Evolutionary conservation across 306 rosid species (phyloP), one percentile per base, ranked within the genome.

Genomic region (Medicago lupulina): DNA sequence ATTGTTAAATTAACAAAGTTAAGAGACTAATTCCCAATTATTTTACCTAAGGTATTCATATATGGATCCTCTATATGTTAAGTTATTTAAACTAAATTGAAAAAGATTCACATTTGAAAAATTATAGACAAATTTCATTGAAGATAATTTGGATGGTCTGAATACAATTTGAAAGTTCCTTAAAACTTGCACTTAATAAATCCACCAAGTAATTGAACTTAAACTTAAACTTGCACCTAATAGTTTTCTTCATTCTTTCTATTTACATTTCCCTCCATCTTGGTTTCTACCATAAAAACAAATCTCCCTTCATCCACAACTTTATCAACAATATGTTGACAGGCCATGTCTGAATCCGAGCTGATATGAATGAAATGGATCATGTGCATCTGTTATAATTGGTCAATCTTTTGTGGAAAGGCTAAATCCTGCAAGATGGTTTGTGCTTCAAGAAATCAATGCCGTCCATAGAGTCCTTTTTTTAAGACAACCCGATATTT

Each of bases 341-440:
- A 74, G 64, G 64, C 49, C 25, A 47, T 19, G 16, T 55, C 36
- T 74, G 70, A 25, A 46, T 11, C 53, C 23, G 15, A 38, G 8
- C 68, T 79, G 15, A 53, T 39, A 73, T 64, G 50, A 64, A 43
- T 55, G 61, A 50, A 50, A 23, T 43, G 18, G 62, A 28, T 18
- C 36, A 31, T 31, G 36, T 31, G 34, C 34, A 28, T 28, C 34
- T 28, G 34, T 28, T 28, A 28, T 28, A 28, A 28, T 28, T 28
- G 34, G 72, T 63, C 36, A 57, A 21, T 57, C 0, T 19, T 57
- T 34, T 14, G 31, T 9, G 62, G 21, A 19, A 57, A 57, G 14
- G 14, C 31, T n/a, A n/a, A n/a, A n/a, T n/a, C n/a, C 21, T 15
- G 0, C 11, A 31, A 31, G 9, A 71, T 36, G 16, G 23, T 18